Evolutionary conservation across 1,139 yeast species (phyloP).

Genomic region (Scheffersomyces parashehatae): DNA sequence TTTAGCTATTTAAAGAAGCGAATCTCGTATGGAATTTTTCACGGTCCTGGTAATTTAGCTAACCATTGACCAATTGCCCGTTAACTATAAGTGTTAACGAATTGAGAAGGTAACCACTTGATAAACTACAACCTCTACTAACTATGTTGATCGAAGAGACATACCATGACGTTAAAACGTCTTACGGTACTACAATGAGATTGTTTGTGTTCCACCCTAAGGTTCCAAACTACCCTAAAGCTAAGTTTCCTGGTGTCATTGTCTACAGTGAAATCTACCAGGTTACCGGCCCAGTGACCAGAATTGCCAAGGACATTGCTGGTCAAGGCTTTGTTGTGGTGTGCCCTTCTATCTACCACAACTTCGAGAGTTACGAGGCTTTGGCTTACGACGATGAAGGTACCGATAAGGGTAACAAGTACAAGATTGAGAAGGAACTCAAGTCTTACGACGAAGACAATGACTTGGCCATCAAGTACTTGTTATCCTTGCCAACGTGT

Average conservation of each 20-base stretch:
- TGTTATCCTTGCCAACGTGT: slow-evolving; percentile 58
- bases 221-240: slow-evolving; percentile 69
- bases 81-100: too few species aligned
- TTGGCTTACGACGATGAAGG: slow-evolving; percentile 72
- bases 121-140: too few species aligned
- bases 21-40: too few species aligned
- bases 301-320: slow-evolving; percentile 78
- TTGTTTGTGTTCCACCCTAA: slow-evolving; percentile 67
- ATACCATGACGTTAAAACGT: slow-evolving; percentile 63
- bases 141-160: slow-evolving; percentile 69
- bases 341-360: slow-evolving; percentile 78
- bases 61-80: too few species aligned
- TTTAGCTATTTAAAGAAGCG: too few species aligned
- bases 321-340: slow-evolving; percentile 79
- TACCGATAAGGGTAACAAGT: slow-evolving; percentile 72
- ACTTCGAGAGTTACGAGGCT: slow-evolving; percentile 64
- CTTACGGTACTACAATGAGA: slow-evolving; percentile 68
- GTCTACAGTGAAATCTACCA: slow-evolving; percentile 83
- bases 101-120: too few species aligned
- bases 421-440: slow-evolving; percentile 66
- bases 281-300: slow-evolving; percentile 74
- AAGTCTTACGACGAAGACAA: slow-evolving; percentile 78
- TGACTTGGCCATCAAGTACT: slow-evolving; percentile 61
- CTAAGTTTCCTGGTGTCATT: slow-evolving; percentile 77
- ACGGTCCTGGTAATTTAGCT: too few species aligned